A percentile compares a stretch with the other conserved stretches of the same genome.
Evolutionary conservation across 345 rosid species (phyloP).

Genomic region (Eucalyptus sp.): DNA sequence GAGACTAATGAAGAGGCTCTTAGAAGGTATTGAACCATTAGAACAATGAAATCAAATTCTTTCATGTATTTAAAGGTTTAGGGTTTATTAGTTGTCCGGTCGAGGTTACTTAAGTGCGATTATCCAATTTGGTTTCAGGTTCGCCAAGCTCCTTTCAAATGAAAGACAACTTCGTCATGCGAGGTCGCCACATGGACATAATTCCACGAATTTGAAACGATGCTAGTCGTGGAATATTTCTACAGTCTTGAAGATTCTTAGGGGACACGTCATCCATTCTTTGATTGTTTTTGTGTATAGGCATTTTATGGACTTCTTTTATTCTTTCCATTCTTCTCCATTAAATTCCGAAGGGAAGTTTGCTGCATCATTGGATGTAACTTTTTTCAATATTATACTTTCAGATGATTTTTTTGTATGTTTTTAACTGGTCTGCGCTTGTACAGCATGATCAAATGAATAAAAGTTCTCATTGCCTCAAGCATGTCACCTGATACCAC

Average conservation of each 20-base stretch:
- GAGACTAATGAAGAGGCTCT: conserved; percentile 26
- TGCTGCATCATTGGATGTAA: background rate
- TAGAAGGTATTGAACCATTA: background rate
- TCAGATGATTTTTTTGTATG: background rate
- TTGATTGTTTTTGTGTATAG: background rate
- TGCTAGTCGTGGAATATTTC: background rate
- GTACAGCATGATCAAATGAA: background rate
- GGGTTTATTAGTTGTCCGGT: background rate
- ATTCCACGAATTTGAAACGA: background rate
- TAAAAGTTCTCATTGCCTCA: background rate
- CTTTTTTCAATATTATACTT: background rate
- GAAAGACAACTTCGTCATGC: conserved; percentile 38
- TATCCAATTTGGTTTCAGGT: conserved; percentile 8
- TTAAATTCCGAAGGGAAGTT: background rate
- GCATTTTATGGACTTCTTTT: background rate
- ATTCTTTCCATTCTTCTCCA: background rate
- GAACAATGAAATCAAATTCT: background rate
- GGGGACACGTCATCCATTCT: background rate
- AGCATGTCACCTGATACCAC: background rate
- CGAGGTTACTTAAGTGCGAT: background rate
- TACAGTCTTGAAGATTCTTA: background rate
- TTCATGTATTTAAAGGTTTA: background rate
- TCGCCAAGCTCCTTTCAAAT: conserved; percentile 44
- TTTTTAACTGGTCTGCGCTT: background rate
- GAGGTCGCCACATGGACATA: conserved; percentile 10